Conservation (phyloP, 257 asterid species). For the Plectranthus barbatus region DNA sequence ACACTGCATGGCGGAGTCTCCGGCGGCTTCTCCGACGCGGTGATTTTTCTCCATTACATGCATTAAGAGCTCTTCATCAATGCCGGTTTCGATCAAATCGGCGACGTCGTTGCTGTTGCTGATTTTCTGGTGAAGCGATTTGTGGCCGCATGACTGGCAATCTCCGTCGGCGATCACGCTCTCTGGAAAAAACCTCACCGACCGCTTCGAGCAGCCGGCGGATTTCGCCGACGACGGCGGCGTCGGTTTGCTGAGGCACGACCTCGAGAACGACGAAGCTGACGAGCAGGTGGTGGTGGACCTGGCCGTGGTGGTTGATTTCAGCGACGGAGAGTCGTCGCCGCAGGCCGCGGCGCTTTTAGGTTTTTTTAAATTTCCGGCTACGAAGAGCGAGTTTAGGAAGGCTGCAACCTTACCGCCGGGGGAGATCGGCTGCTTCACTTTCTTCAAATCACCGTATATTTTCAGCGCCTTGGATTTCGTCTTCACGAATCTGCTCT, state of each 20-base stretch:
- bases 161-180: conserved; percentile 48
- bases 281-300: conserved; percentile 58
- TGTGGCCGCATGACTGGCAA: conserved; percentile 38
- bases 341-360: no score
- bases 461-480: conserved; percentile 44
- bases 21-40: conserved; percentile 33
- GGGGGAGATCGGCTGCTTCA: conserved; percentile 81
- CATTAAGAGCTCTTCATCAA: conserved; percentile 30
- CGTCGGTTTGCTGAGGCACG: conserved; percentile 57
- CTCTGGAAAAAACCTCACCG: conserved; percentile 51
- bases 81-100: conserved; percentile 7
- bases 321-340: conserved; percentile 22
- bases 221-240: conserved; percentile 33
- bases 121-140: conserved; percentile 19
- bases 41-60: conserved; percentile 42
- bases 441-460: no score
- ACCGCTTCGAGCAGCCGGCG: conserved; percentile 31
- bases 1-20: conserved; percentile 34
- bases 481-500: conserved; percentile 26
- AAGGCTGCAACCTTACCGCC: conserved; percentile 60
- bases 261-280: conserved; percentile 65
- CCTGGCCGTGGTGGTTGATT: conserved; percentile 25
- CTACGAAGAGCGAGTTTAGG: conserved; percentile 53
- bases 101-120: neutral
- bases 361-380: conserved; percentile 41